Conservation (phyloP, 2,329 filamentous ascomycete genomes). For the Raffaelea arxii region DNA sequence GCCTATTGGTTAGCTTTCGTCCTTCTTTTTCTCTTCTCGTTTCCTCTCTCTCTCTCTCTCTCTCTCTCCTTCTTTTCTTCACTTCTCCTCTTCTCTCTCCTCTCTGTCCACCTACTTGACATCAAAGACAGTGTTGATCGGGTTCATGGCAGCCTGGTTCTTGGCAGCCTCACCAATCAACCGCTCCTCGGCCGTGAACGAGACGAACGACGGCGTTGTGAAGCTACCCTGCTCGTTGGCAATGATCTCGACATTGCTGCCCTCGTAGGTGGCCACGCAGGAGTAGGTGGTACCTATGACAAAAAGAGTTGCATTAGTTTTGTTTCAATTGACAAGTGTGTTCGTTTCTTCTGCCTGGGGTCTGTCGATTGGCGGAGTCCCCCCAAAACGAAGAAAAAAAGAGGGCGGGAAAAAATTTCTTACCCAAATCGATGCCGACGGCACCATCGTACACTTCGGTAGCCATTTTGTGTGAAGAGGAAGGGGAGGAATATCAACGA, state of each 20-base stretch:
- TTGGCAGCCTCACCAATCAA: slow-evolving; percentile 99
- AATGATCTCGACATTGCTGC: slow-evolving; percentile 99
- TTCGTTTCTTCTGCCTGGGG: too few relatives aligned
- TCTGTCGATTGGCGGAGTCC: slow-evolving; percentile 4
- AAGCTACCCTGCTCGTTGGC: slow-evolving; percentile 99
- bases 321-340: too few relatives aligned
- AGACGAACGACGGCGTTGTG: slow-evolving; percentile 98
- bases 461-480: slow-evolving; percentile 58
- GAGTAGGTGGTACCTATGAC: slow-evolving; percentile 92
- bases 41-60: not conserved
- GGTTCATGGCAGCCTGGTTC: slow-evolving; percentile 99
- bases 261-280: slow-evolving; percentile 98
- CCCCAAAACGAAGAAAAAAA: slow-evolving; percentile 10
- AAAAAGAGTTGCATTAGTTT: too few relatives aligned
- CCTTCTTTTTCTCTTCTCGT: not conserved
- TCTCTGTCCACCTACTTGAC: slow-evolving; percentile 87
- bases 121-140: slow-evolving; percentile 95
- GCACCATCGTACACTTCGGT: slow-evolving; percentile 99
- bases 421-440: slow-evolving; percentile 99
- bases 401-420: slow-evolving; percentile 19
- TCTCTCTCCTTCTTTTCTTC: too few relatives aligned
- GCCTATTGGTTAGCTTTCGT: too few relatives aligned
- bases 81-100: too few relatives aligned
- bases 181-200: slow-evolving; percentile 97
- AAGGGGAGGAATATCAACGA: slow-evolving; percentile 8